These are phyloP conservation scores for Naganishia sp. DNA, from an alignment of 1,284 basidiomycete species.

Conservation along the genomic window DNA sequence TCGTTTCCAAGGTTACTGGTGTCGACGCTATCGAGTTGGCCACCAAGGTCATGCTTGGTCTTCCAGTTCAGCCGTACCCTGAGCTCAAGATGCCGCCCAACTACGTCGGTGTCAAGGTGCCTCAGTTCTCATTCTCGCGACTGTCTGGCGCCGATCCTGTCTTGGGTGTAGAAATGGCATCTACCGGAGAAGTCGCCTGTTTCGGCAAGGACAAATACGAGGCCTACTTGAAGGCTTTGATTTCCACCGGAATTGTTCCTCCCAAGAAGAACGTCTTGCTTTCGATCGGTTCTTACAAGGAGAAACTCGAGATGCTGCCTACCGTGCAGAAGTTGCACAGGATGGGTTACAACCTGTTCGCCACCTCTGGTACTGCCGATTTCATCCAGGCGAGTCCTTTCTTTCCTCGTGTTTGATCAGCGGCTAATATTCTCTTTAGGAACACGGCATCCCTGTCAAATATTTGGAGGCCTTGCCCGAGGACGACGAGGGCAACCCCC, in stretches of 20 bases:
- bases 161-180: conserved; percentile 99
- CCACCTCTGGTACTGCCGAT: conserved; percentile 93
- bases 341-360: conserved; percentile 95
- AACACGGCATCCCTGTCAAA: conserved; percentile 61
- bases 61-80: conserved; percentile 88
- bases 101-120: conserved; percentile 98
- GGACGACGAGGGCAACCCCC: conserved; percentile 66
- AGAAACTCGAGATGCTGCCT: conserved; percentile 95
- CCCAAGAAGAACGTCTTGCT: conserved; percentile 96
- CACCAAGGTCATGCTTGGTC: conserved; percentile 93
- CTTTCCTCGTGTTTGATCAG: background rate
- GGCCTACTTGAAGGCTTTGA: conserved; percentile 94
- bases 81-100: conserved; percentile 80
- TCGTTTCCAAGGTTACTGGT: conserved; percentile 97
- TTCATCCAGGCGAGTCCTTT: conserved; percentile 74
- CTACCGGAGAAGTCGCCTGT: conserved; percentile 98
- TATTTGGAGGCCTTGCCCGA: conserved; percentile 85
- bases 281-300: conserved; percentile 92
- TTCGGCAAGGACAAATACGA: conserved; percentile 98
- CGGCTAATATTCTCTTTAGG: conserved; percentile 32
- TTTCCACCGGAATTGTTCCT: conserved; percentile 89
- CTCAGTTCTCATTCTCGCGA: conserved; percentile 96
- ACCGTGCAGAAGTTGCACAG: conserved; percentile 94
- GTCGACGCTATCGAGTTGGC: conserved; percentile 98
- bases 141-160: conserved; percentile 95